A percentile compares a stretch with the other conserved stretches of the same genome.
These are phyloP conservation scores for Teunomyces cretensis DNA, from an alignment of 805 yeast genomes.

Conservation along the genomic window DNA sequence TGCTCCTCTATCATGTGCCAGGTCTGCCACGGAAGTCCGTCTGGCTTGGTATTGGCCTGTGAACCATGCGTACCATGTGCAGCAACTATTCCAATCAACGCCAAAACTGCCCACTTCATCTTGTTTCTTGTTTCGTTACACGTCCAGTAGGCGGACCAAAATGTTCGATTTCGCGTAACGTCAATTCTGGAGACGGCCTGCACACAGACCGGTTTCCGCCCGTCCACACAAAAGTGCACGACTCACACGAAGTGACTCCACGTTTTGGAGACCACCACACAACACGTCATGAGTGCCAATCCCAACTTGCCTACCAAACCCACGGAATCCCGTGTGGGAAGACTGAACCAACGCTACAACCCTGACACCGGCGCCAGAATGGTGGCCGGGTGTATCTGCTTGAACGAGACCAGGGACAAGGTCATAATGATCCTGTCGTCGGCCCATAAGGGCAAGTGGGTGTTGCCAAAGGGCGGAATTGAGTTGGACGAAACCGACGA, in stretches of 20 bases:
- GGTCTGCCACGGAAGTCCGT: constrained; percentile 66
- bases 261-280: background rate
- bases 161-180: too few species aligned
- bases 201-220: too few species aligned
- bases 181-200: background rate
- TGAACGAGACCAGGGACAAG: constrained; percentile 53
- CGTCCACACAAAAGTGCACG: too few species aligned
- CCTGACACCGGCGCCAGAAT: constrained; percentile 71
- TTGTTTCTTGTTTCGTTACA: background rate
- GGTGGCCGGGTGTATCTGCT: constrained; percentile 89
- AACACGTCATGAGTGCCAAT: background rate
- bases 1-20: constrained; percentile 95
- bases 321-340: constrained; percentile 45
- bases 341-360: constrained; percentile 59
- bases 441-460: constrained; percentile 71
- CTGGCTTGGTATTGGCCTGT: constrained; percentile 33
- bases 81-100: constrained; percentile 4
- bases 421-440: constrained; percentile 81
- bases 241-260: background rate
- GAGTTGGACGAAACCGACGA: constrained; percentile 74
- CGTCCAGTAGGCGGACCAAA: too few species aligned
- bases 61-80: constrained; percentile 4
- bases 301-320: constrained; percentile 7
- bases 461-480: constrained; percentile 94
- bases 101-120: constrained; percentile 3